Conservation (phyloP, 2,329 filamentous ascomycete species). For the Ceratocystis eucalypticola region DNA sequence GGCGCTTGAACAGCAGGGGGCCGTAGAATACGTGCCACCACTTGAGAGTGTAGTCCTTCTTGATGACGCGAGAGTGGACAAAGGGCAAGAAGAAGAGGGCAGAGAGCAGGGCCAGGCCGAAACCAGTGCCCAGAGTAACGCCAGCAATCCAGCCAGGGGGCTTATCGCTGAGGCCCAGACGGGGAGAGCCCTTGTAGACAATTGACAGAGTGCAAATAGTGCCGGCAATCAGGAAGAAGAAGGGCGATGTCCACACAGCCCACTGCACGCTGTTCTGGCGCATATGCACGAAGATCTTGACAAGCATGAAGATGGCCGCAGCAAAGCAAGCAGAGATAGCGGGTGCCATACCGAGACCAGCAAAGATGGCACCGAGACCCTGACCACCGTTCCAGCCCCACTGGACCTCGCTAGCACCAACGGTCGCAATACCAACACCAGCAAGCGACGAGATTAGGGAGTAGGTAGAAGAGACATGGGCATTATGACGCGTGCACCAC, state of each 20-base stretch:
- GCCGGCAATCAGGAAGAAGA: slow-evolving; percentile 64
- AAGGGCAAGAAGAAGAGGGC: slow-evolving; percentile 62
- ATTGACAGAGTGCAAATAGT: slow-evolving; percentile 64
- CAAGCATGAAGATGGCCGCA: slow-evolving; percentile 56
- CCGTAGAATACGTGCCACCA: slow-evolving; percentile 50
- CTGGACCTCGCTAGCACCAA: slow-evolving; percentile 46
- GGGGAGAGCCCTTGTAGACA: slow-evolving; percentile 69
- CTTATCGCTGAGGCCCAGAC: slow-evolving; percentile 50
- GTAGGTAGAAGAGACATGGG: slow-evolving; percentile 61
- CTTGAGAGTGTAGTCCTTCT: slow-evolving; percentile 50
- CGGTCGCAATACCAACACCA: slow-evolving; percentile 55
- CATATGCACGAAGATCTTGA: slow-evolving; percentile 57
- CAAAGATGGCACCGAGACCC: slow-evolving; percentile 59
- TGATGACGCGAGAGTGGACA: slow-evolving; percentile 52
- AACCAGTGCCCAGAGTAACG: slow-evolving; percentile 52
- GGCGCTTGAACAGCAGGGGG: slow-evolving; percentile 50
- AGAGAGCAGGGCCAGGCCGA: slow-evolving; percentile 44
- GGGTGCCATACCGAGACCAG: slow-evolving; percentile 58
- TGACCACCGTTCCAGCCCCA: slow-evolving; percentile 59
- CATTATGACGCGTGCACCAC: slow-evolving; percentile 63
- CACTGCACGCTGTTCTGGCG: slow-evolving; percentile 58
- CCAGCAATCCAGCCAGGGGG: slow-evolving; percentile 52
- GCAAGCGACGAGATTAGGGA: slow-evolving; percentile 56
- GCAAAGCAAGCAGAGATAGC: slow-evolving; percentile 50
- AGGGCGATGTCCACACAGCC: slow-evolving; percentile 59